These are phyloP conservation scores for Acacia crassicarpa DNA, from an alignment of 306 rosid genomes.

Conservation along the genomic window DNA sequence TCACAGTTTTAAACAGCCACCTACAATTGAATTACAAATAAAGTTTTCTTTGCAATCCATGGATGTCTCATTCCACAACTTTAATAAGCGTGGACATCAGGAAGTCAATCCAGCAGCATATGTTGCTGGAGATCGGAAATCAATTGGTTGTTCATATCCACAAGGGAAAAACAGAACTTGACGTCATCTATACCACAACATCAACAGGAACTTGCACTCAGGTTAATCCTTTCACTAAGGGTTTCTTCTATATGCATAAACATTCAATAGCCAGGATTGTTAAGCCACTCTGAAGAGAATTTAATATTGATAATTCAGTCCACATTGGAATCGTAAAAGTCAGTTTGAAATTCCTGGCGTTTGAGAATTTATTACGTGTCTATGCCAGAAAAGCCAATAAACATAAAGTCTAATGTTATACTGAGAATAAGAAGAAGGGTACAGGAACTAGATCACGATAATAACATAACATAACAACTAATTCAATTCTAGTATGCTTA, in stretches of 20 bases:
- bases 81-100: not conserved
- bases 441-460: not conserved
- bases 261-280: constrained; percentile 6
- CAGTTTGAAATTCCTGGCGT: not conserved
- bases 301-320: not conserved
- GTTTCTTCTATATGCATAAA: not conserved
- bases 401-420: not conserved
- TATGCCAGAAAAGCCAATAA: constrained; percentile 7
- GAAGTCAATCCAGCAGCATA: not conserved
- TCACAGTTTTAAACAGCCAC: not conserved
- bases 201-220: constrained; percentile 15
- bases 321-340: constrained; percentile 9
- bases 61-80: not conserved
- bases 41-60: not conserved
- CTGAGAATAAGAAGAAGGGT: not conserved
- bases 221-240: constrained; percentile 6
- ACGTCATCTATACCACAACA: not conserved
- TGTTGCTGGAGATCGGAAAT: constrained; percentile 3
- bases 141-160: constrained; percentile 3
- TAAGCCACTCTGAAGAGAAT: constrained; percentile 14
- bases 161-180: constrained; percentile 5
- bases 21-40: not conserved
- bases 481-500: constrained; percentile 14
- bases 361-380: constrained; percentile 1
- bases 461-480: not conserved